These are phyloP conservation scores for Aspergillus pseudoviridinutans DNA, from an alignment of 2,329 filamentous ascomycete genomes.

Conservation along the genomic window DNA sequence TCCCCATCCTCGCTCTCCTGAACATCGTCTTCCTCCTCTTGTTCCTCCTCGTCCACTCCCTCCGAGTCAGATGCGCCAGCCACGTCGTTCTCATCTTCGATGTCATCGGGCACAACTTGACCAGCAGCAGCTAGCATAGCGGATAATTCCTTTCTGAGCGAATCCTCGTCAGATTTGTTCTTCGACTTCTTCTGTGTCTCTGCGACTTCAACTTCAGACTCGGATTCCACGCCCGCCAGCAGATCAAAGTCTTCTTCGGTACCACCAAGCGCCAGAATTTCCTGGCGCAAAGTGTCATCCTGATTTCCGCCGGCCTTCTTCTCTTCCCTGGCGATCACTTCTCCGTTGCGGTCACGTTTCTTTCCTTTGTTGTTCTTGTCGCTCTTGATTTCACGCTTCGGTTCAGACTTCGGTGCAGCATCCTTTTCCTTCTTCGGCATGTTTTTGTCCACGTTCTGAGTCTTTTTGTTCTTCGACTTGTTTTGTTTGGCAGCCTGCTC, in stretches of 20 bases:
- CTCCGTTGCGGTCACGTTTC: conserved; percentile 46
- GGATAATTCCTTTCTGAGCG: conserved; percentile 39
- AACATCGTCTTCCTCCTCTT: conserved; percentile 29
- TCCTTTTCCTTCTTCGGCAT: conserved; percentile 23
- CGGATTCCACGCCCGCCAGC: conserved; percentile 42
- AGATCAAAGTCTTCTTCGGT: conserved; percentile 48
- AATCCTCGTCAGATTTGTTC: conserved; percentile 28
- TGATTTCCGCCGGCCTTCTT: conserved; percentile 22
- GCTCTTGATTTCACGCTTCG: conserved; percentile 18
- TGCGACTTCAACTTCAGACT: conserved; percentile 44
- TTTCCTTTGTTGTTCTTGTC: conserved; percentile 33
- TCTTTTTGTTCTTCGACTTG: conserved; percentile 26
- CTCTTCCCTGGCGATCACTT: conserved; percentile 38
- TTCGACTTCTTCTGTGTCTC: conserved; percentile 21
- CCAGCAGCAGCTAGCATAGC: conserved; percentile 35
- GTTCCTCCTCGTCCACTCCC: conserved; percentile 40
- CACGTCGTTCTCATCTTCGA: conserved; percentile 29
- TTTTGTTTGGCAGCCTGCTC: conserved; percentile 29
- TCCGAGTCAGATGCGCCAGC: conserved; percentile 23
- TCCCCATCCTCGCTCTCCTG: conserved; percentile 27
- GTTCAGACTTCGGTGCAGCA: conserved; percentile 13
- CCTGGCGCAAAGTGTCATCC: conserved; percentile 36
- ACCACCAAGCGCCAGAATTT: conserved; percentile 46
- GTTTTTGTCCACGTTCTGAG: conserved; percentile 18
- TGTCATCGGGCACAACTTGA: conserved; percentile 33